Conservation (phyloP, 192 early-diverging fungal genomes). For the Coemansia sp. region DNA sequence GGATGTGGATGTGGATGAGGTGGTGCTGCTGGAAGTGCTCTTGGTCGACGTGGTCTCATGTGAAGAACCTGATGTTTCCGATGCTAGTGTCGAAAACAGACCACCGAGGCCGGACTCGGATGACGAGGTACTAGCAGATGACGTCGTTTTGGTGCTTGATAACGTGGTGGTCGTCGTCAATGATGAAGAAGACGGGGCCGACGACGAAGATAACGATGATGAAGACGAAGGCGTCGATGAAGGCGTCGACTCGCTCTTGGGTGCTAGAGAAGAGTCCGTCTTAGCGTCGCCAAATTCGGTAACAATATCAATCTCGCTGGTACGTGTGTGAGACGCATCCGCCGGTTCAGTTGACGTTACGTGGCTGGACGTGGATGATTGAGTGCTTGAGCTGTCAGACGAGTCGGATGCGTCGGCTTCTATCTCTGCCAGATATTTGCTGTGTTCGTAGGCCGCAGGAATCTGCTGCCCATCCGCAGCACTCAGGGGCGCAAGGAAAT, state of each 20-base stretch:
- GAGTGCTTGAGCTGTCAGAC: neutral
- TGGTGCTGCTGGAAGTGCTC: neutral
- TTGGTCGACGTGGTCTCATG: neutral
- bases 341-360: neutral
- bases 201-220: neutral
- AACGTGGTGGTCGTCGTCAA: neutral
- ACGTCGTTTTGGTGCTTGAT: too few species aligned
- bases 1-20: neutral
- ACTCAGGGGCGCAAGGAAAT: constrained; percentile 4
- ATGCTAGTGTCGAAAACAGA: neutral
- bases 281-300: constrained; percentile 9
- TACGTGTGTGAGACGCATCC: constrained; percentile 21
- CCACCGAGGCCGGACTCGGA: neutral
- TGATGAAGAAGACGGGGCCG: neutral
- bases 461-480: neutral
- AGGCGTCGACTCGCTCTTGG: neutral
- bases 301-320: constrained; percentile 20
- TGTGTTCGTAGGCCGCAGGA: neutral
- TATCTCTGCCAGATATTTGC: neutral
- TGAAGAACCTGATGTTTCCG: neutral
- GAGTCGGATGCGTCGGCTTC: neutral
- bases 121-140: neutral
- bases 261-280: too few species aligned
- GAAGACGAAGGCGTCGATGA: neutral
- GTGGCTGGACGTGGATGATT: neutral